Evolutionary conservation across 1,139 yeast genomes (phyloP), one percentile per base, ranked within the genome.

Genomic region (Blastobotrys illinoisensis): DNA sequence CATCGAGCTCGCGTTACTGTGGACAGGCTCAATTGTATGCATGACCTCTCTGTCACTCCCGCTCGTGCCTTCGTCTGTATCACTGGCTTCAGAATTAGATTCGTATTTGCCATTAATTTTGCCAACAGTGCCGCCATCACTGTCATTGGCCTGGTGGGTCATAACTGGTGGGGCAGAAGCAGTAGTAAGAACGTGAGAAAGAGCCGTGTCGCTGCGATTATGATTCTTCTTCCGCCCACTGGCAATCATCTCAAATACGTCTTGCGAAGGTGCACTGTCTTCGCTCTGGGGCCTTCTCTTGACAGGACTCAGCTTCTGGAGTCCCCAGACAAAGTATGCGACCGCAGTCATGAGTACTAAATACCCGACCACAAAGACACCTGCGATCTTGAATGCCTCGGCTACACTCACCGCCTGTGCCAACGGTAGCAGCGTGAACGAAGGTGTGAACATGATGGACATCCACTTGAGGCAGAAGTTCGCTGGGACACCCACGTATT

Each of bases 401-500:
- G 78, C 77, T 46, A 83, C 82, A 13, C 85, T 74, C 48, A 87
- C 84, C 57, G 79, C 78, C 44, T 79, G 79, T 14, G 88, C 79
- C 53, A 86, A 74, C 0, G 95, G 93, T 50, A 87, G 75, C 1
- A 84, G 79, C 24, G 86, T 81, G 64, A 87, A 86, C 0, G 90
- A 83, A 0, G 95, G 93, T 1, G 88, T 82, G 73, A 87, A 87
- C 66, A 83, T 86, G 9, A 86, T 78, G 67, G 85, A 86, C 71
- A 87, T 87, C 93, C 93, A 87, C 55, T 85, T 76, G 56, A 87
- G 73, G 1, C 85, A 74, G 66, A 86, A 86, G 54, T 86, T 86
- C 72, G 82, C 80, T 0, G 88, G 84, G 1, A 87, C 80, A 54
- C 83, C 83, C 53, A 84, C 73, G 20, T 80, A 62, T 9, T 50